phyloP scores from a whole-genome alignment of 148 eudicot species.

The Gaultheria prostrata region DNA sequence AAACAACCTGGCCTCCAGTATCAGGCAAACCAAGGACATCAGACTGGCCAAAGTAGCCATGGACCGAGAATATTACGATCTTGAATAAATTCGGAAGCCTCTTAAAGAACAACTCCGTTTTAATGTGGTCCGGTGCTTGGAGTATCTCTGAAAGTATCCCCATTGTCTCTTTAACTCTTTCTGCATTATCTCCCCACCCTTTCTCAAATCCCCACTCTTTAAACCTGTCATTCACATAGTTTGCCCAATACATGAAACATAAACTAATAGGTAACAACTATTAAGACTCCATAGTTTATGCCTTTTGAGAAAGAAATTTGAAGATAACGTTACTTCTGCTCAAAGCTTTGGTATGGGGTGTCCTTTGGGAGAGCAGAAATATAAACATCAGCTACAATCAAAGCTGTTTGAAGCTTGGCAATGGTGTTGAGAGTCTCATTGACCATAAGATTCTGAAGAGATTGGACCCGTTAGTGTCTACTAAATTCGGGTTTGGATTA shows the following conservation, averaged over 20 bases:
- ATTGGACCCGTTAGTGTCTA: not conserved
- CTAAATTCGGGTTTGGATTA: not conserved
- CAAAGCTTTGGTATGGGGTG: conserved; percentile 39
- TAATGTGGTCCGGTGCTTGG: conserved; percentile 56
- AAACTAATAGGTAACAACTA: not conserved
- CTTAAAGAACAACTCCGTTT: conserved; percentile 42
- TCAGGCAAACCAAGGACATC: conserved; percentile 69
- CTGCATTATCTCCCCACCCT: conserved; percentile 67
- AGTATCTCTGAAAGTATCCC: conserved; percentile 52
- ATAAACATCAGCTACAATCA: conserved; percentile 44
- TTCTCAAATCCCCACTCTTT: conserved; percentile 67
- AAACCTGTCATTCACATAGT: conserved; percentile 31
- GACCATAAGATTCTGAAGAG: conserved; percentile 59
- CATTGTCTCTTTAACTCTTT: conserved; percentile 48
- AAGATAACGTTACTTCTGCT: conserved; percentile 37
- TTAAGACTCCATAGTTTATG: not conserved
- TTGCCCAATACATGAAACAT: not conserved
- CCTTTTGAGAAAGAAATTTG: not conserved
- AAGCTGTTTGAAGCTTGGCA: conserved; percentile 40
- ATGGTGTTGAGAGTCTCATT: conserved; percentile 51
- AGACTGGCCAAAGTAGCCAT: conserved; percentile 68
- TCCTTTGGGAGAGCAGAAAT: conserved; percentile 47
- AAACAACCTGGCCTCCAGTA: conserved; percentile 80
- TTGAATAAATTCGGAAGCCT: conserved; percentile 53
- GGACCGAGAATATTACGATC: conserved; percentile 50